Percentiles rank a stretch among this genome's conserved stretches.
phyloP scores from a whole-genome alignment of 2,329 filamentous ascomycete species.

The Pezicula radicicola region DNA sequence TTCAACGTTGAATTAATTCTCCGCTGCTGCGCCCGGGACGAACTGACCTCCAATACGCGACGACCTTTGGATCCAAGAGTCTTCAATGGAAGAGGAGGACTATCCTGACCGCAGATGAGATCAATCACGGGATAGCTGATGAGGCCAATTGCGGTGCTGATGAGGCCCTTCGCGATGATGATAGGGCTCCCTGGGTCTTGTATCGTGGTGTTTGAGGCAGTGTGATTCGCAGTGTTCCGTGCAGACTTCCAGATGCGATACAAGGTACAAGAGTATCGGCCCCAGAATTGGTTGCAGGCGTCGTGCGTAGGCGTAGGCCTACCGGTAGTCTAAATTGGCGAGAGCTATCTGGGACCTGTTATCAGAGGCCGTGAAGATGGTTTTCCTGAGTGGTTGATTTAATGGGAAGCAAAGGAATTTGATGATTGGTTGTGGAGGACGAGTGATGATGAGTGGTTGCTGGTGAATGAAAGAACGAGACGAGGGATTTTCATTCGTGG shows the following conservation, averaged over 20 bases:
- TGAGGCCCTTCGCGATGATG: constrained; percentile 23
- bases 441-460: constrained; percentile 13
- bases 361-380: too few relatives aligned
- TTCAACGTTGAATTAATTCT: constrained; percentile 19
- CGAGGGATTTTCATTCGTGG: constrained; percentile 1
- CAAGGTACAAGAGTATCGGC: background rate
- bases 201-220: constrained; percentile 10
- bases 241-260: constrained; percentile 12
- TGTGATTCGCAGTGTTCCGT: constrained; percentile 23
- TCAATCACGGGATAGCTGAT: constrained; percentile 25
- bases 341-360: background rate
- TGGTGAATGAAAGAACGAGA: constrained; percentile 5
- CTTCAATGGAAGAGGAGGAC: constrained; percentile 10
- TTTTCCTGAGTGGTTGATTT: constrained; percentile 1
- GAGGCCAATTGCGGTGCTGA: constrained; percentile 25
- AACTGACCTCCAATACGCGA: constrained; percentile 25
- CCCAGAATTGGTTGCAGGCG: background rate
- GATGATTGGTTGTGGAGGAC: constrained; percentile 18
- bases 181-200: constrained; percentile 20
- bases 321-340: background rate
- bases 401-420: background rate
- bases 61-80: constrained; percentile 1
- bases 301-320: background rate
- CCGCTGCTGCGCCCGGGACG: constrained; percentile 11
- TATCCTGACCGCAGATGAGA: constrained; percentile 27